Conservation (phyloP, 495 filamentous ascomycete genomes). For the Annulohypoxylon bovei region DNA sequence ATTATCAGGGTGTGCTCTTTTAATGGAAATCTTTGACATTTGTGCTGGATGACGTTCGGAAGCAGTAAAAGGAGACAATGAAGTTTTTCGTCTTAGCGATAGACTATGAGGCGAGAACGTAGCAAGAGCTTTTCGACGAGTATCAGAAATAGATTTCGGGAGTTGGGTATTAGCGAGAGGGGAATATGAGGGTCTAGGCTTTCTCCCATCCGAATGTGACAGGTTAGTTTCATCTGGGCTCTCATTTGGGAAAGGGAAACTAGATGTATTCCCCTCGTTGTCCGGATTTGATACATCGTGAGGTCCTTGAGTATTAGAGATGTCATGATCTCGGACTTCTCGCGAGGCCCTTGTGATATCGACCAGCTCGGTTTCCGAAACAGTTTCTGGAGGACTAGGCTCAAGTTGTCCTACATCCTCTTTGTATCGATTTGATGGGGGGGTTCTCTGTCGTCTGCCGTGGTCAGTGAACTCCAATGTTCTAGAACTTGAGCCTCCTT, state of each 20-base stretch:
- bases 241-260: constrained; percentile 30
- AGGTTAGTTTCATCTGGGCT: neutral
- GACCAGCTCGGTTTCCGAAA: neutral
- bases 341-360: neutral
- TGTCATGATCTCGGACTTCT: neutral
- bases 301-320: neutral
- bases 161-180: constrained; percentile 17
- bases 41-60: neutral
- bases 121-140: constrained; percentile 40
- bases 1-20: neutral
- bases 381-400: too few relatives aligned
- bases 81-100: neutral
- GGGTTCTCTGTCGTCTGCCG: neutral
- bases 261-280: neutral
- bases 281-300: neutral
- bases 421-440: neutral
- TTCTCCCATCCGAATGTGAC: neutral
- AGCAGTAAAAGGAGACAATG: neutral
- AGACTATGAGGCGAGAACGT: constrained; percentile 22
- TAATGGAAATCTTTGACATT: neutral
- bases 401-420: neutral
- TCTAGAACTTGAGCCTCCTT: neutral
- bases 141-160: constrained; percentile 35
- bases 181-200: neutral
- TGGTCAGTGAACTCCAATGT: neutral